These are phyloP conservation scores for Boletus eberwhitei DNA, from an alignment of 768 basidiomycete genomes.

Conservation along the genomic window DNA sequence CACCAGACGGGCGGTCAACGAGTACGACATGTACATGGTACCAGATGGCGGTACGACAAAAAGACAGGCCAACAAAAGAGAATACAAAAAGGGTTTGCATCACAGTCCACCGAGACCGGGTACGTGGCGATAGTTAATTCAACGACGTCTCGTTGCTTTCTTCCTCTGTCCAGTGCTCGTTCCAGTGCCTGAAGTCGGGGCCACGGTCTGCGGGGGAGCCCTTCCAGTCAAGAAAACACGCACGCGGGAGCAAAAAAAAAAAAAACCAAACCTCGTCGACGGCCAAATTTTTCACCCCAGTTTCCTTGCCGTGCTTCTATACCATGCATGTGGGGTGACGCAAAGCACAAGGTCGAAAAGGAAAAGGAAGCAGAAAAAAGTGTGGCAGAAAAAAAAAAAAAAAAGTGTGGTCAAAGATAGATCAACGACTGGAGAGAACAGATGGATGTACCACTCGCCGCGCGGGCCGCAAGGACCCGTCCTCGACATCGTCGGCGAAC, in stretches of 20 bases:
- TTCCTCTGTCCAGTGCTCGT: slow-evolving; percentile 15
- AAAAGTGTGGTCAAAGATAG: background rate
- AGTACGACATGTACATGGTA: background rate
- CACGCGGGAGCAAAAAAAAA: no score
- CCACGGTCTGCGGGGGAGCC: slow-evolving; percentile 4
- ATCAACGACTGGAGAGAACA: background rate
- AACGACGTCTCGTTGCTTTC: slow-evolving; percentile 26
- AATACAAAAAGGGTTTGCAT: background rate
- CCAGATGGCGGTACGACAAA: background rate
- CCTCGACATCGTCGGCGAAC: slow-evolving; percentile 22
- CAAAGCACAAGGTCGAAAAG: background rate
- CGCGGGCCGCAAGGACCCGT: slow-evolving; percentile 23
- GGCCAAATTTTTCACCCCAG: slow-evolving; percentile 10
- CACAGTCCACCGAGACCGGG: background rate
- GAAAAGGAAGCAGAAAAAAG: background rate
- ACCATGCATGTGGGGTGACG: background rate
- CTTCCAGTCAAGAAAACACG: background rate
- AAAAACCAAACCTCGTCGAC: slow-evolving; percentile 24
- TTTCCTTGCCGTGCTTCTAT: slow-evolving; percentile 25
- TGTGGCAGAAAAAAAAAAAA: background rate
- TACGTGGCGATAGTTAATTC: background rate
- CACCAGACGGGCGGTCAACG: background rate
- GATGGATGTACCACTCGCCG: slow-evolving; percentile 25
- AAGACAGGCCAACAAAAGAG: background rate
- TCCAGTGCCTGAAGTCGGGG: background rate